Evolutionary conservation across 306 rosid genomes (phyloP), one percentile per base, ranked within the genome.

Genomic region (Prunus kanzakura): DNA sequence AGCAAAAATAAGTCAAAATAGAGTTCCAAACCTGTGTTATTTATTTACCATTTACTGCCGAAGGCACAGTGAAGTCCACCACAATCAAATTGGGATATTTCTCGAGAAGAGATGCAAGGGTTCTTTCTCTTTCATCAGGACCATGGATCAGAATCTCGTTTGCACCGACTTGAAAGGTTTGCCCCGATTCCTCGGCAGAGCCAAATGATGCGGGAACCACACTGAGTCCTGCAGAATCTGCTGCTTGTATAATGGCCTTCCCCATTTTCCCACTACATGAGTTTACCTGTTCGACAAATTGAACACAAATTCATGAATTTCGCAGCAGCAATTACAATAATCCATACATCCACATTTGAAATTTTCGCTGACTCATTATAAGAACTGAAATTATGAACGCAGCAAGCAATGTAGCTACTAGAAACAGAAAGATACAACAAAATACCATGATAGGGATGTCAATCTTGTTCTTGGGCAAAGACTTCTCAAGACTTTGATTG

Each of bases 251-350:
- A 46, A 92, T 93, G 30, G 97, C 91, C 83, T 83, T 82, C 46
- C 97, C 99, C 97, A 92, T 95, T 79, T 91, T 95, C 11, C 98
- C 98, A 60, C 90, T 79, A 72, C 98, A 95, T 23, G 96, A 89
- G 84, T 91, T 92, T 57, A 92, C 96, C 97, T 92, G 76, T 79
- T 69, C 14, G 56, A 71, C 16, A 56, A 35, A 76, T 57, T 49
- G 67, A 52, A 51, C 56, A 56, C 49, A 67, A 49, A 74, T 61
- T 46, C 64, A 64, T 57, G 47, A 18, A 16, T 23, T 18, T 16
- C 23, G 35, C 55, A 46, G 46, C 46, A 14, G 25, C 8, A 35
- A 35, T 35, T 35, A 35, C 41, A 35, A 35, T 35, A 35, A 35
- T 35, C 41, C 41, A 35, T 35, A 35, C 8, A 35, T 6, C 41